Percentiles rank a stretch among this genome's conserved stretches.
Evolutionary conservation across 2,329 filamentous ascomycete genomes (phyloP).

Genomic region (Pyrenochaeta sp.): DNA sequence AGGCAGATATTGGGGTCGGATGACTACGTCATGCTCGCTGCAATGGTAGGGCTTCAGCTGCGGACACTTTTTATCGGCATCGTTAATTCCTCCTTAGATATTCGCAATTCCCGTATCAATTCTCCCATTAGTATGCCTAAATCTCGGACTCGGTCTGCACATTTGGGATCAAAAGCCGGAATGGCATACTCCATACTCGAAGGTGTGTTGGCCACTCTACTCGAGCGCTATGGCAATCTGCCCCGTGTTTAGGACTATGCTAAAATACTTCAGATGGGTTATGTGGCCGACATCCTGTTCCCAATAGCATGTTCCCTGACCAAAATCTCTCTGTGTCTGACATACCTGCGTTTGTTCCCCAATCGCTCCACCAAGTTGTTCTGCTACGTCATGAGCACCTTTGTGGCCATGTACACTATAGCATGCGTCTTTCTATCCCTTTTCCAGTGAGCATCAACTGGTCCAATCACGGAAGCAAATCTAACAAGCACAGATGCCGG

Average conservation of each 20-base stretch:
- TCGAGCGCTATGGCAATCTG: neutral
- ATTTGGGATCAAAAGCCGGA: conserved; percentile 40
- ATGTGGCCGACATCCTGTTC: conserved; percentile 33
- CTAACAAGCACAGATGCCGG: conserved; percentile 21
- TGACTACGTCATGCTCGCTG: conserved; percentile 37
- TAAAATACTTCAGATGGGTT: conserved; percentile 24
- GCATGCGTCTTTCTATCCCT: conserved; percentile 31
- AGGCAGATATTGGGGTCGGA: conserved; percentile 30
- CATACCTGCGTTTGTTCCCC: conserved; percentile 41
- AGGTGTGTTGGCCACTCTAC: conserved; percentile 18
- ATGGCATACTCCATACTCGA: conserved; percentile 29
- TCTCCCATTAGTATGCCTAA: conserved; percentile 28
- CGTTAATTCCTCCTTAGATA: conserved; percentile 13
- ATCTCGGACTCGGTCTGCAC: conserved; percentile 33
- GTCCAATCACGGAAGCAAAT: neutral
- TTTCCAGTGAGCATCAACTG: conserved; percentile 25
- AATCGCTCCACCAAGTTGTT: conserved; percentile 30
- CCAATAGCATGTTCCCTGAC: conserved; percentile 32
- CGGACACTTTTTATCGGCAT: neutral
- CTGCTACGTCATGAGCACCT: conserved; percentile 25
- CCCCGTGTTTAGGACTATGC: neutral
- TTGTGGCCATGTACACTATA: conserved; percentile 30
- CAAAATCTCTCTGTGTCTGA: conserved; percentile 41
- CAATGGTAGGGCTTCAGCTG: conserved; percentile 22
- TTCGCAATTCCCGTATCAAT: conserved; percentile 27